These are phyloP conservation scores for Cicer arietinum DNA, from an alignment of 306 rosid species.

Conservation along the genomic window DNA sequence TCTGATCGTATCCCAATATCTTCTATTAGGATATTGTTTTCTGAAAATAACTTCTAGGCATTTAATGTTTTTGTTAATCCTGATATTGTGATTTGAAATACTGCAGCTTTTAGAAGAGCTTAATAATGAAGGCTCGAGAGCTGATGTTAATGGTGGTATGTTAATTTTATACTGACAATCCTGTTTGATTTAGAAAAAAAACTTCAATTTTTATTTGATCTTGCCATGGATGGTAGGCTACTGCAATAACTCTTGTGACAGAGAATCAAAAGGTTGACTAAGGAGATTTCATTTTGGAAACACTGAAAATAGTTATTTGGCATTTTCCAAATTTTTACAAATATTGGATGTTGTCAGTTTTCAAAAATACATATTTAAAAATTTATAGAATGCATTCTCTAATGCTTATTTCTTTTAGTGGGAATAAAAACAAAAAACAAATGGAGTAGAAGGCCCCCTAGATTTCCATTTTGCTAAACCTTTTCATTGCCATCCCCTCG, in stretches of 20 bases:
- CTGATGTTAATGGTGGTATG: slow-evolving; percentile 71
- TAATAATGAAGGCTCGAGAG: slow-evolving; percentile 56
- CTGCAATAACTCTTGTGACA: not conserved
- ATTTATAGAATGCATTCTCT: not conserved
- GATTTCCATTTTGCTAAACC: not conserved
- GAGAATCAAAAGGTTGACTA: not conserved
- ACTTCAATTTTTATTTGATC: not conserved
- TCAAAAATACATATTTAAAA: not conserved
- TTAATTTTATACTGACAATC: slow-evolving; percentile 10
- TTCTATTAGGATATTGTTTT: slow-evolving; percentile 4
- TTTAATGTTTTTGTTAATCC: slow-evolving; percentile 26
- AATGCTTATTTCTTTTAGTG: not conserved
- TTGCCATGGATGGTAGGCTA: not conserved
- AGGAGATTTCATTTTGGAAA: not conserved
- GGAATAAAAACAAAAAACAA: not conserved
- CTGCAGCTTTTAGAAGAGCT: slow-evolving; percentile 80
- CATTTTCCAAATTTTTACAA: not conserved
- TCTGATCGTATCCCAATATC: not conserved
- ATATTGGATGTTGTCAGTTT: not conserved
- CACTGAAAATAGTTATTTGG: not conserved
- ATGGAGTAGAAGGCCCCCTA: not conserved
- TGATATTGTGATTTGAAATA: slow-evolving; percentile 22
- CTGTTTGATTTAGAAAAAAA: not conserved
- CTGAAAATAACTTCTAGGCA: slow-evolving; percentile 25
- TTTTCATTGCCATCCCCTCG: not conserved